Evolutionary conservation across 176 grass and related monocot species (phyloP).

Genomic region (Carex littledalei): DNA sequence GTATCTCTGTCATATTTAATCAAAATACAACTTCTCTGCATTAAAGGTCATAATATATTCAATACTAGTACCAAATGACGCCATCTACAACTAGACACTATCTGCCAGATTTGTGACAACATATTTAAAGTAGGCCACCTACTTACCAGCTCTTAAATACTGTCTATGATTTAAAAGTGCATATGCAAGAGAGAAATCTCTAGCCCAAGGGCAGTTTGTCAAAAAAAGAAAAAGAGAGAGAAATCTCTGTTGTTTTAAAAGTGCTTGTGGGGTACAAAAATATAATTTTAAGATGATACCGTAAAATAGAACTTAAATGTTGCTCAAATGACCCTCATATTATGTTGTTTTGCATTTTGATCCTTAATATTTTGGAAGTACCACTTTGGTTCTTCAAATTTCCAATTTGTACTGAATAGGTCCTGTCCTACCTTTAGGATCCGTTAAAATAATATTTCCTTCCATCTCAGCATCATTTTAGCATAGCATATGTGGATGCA

Average conservation of each 20-base stretch:
- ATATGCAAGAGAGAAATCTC: no score
- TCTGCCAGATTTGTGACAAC: slow-evolving; percentile 2
- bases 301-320: background rate
- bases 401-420: background rate
- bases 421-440: background rate
- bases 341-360: background rate
- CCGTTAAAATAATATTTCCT: background rate
- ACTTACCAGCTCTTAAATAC: slow-evolving; percentile 2
- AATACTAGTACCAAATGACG: background rate
- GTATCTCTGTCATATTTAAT: background rate
- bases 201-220: no score
- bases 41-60: background rate
- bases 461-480: background rate
- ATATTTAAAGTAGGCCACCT: slow-evolving; percentile 10
- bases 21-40: background rate
- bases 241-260: no score
- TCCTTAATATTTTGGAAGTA: background rate
- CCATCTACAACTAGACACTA: background rate
- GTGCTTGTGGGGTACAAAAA: background rate
- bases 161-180: background rate
- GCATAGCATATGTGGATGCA: background rate
- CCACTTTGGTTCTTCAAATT: background rate
- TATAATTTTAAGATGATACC: background rate
- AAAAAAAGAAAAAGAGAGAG: no score
- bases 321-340: background rate